phyloP scores from a whole-genome alignment of 768 basidiomycete genomes.

The Trametes elegans region DNA sequence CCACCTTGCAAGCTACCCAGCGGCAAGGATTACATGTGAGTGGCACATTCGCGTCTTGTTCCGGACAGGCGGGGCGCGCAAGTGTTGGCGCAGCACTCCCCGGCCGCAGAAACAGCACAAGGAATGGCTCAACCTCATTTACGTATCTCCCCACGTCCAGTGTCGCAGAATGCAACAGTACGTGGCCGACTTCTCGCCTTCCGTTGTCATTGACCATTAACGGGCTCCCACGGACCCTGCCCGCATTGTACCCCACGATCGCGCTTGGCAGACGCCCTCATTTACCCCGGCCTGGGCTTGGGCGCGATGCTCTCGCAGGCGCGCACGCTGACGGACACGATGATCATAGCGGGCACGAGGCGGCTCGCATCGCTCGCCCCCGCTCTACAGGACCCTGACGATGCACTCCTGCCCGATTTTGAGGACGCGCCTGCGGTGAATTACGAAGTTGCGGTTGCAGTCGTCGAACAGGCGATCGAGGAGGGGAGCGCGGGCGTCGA shows the following conservation, averaged over 20 bases:
- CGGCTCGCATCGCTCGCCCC: constrained; percentile 79
- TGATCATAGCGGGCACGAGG: constrained; percentile 81
- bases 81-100: too few relatives aligned
- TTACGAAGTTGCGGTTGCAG: constrained; percentile 76
- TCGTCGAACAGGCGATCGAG: constrained; percentile 74
- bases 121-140: too few relatives aligned
- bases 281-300: constrained; percentile 84
- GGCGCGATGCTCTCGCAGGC: constrained; percentile 71
- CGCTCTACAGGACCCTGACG: constrained; percentile 65
- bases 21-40: constrained; percentile 66
- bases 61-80: too few relatives aligned
- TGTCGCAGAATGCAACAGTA: constrained; percentile 73
- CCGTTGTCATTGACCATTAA: background rate
- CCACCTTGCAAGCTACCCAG: constrained; percentile 63
- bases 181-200: constrained; percentile 16
- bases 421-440: constrained; percentile 70
- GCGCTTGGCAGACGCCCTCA: constrained; percentile 69
- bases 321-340: constrained; percentile 66
- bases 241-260: too few relatives aligned
- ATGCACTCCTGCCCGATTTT: constrained; percentile 77
- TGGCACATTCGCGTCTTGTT: constrained; percentile 6
- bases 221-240: background rate
- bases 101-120: too few relatives aligned
- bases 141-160: constrained; percentile 45
- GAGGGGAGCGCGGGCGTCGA: constrained; percentile 63